Evolutionary conservation across 441 rosid species (phyloP).

Genomic region (Macaranga tanarius): DNA sequence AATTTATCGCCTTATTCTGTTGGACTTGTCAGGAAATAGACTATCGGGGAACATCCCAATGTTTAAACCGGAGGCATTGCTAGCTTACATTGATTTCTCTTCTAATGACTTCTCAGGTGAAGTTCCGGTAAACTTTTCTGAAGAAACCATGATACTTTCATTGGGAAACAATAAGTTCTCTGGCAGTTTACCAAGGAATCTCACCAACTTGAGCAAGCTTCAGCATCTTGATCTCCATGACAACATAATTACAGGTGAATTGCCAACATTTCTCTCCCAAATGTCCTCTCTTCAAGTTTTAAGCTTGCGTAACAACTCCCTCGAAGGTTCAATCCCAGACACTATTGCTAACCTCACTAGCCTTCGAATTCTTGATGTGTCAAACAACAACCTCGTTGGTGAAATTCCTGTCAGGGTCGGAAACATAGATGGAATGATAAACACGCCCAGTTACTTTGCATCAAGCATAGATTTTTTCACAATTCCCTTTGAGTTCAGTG

Average conservation of each 20-base stretch:
- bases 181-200: conserved; percentile 28
- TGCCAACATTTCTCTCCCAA: conserved; percentile 29
- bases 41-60: conserved; percentile 32
- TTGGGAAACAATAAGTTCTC: conserved; percentile 34
- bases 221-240: conserved; percentile 34
- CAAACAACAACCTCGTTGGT: conserved; percentile 31
- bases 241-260: conserved; percentile 36
- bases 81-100: conserved; percentile 32
- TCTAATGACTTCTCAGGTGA: conserved; percentile 37
- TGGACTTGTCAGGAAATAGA: conserved; percentile 28
- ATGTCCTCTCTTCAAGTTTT: conserved; percentile 32
- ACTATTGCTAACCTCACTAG: conserved; percentile 24
- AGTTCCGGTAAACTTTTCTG: conserved; percentile 28
- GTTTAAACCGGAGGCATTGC: conserved; percentile 19
- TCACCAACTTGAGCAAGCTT: conserved; percentile 30
- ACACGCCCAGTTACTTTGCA: conserved; percentile 21
- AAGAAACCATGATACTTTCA: conserved; percentile 28
- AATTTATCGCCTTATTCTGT: conserved; percentile 32
- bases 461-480: conserved; percentile 23
- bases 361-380: conserved; percentile 37
- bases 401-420: conserved; percentile 31
- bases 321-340: conserved; percentile 25
- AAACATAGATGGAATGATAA: conserved; percentile 34
- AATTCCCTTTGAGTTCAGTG: conserved; percentile 23
- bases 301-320: conserved; percentile 31